Evolutionary conservation across 306 rosid genomes (phyloP).

Genomic region (Rosa chinensis): DNA sequence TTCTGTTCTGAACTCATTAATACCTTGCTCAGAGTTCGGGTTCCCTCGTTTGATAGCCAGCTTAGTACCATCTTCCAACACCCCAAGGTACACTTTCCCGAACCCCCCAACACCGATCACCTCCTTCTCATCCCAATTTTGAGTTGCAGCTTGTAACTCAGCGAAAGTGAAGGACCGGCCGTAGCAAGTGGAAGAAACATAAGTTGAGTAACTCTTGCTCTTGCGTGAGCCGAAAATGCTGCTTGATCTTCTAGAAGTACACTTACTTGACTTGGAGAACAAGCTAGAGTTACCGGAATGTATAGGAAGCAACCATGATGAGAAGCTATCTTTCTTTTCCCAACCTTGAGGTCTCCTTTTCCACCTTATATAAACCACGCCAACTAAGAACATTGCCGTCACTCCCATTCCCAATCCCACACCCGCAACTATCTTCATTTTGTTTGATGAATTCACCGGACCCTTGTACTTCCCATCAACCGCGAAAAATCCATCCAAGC

Average conservation of each 20-base stretch:
- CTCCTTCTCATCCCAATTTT: conserved; percentile 57
- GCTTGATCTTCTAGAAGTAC: conserved; percentile 37
- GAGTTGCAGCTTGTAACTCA: conserved; percentile 58
- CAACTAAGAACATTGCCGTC: conserved; percentile 37
- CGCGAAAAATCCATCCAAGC: conserved; percentile 55
- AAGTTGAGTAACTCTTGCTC: conserved; percentile 45
- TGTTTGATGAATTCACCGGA: conserved; percentile 6
- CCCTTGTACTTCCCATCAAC: conserved; percentile 58
- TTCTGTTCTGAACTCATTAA: conserved; percentile 77
- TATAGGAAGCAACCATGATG: conserved; percentile 71
- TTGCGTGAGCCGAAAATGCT: conserved; percentile 39
- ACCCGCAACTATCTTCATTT: conserved; percentile 37
- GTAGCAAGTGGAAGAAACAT: conserved; percentile 31
- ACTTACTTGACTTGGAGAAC: conserved; percentile 31
- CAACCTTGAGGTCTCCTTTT: conserved; percentile 48
- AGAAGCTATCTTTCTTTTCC: conserved; percentile 48
- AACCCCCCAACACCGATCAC: conserved; percentile 88
- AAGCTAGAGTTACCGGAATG: conserved; percentile 19
- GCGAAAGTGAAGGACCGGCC: conserved; percentile 50
- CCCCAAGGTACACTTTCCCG: conserved; percentile 80
- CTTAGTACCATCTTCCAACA: conserved; percentile 59
- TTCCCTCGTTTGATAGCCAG: conserved; percentile 76
- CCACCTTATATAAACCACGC: conserved; percentile 41
- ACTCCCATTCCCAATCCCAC: conserved; percentile 52
- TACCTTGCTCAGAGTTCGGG: conserved; percentile 71